Percentiles rank a stretch among this genome's conserved stretches.
Conservation (phyloP, 306 rosid genomes). For the Abrus pulchellus region DNA sequence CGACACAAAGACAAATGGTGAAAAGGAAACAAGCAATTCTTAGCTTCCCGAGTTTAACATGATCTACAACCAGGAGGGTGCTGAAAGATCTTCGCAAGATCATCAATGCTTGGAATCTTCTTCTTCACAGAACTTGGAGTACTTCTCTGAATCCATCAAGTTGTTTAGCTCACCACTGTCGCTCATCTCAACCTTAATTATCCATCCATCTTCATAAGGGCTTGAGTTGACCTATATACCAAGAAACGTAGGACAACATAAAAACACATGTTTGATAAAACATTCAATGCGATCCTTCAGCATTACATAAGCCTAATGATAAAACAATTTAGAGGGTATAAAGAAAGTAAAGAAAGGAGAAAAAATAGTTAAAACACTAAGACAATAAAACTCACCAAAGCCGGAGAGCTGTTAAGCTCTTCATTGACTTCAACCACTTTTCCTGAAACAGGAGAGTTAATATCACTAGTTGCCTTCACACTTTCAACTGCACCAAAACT, state of each 20-base stretch:
- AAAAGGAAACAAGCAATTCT: constrained; percentile 32
- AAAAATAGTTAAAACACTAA: neutral
- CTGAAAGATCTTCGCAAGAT: constrained; percentile 35
- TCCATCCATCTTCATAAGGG: constrained; percentile 90
- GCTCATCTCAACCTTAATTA: constrained; percentile 78
- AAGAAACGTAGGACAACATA: constrained; percentile 20
- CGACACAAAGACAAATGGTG: constrained; percentile 8
- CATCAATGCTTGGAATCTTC: constrained; percentile 83
- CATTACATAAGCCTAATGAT: constrained; percentile 8
- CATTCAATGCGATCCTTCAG: constrained; percentile 20
- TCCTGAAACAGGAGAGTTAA: constrained; percentile 91
- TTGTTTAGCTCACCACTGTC: constrained; percentile 67
- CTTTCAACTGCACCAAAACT: constrained; percentile 96
- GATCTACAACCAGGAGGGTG: constrained; percentile 36
- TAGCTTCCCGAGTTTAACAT: constrained; percentile 43
- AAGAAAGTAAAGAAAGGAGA: neutral
- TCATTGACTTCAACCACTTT: constrained; percentile 77
- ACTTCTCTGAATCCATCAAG: constrained; percentile 85
- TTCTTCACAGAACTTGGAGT: constrained; percentile 95
- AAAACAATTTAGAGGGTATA: constrained; percentile 1
- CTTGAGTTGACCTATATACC: constrained; percentile 73
- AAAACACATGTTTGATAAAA: neutral
- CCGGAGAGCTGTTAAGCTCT: constrained; percentile 83
- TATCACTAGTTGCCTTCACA: constrained; percentile 95
- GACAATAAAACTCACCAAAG: constrained; percentile 68